Conservation (phyloP, 2,329 filamentous ascomycete genomes). For the Cordyceps sp. region DNA sequence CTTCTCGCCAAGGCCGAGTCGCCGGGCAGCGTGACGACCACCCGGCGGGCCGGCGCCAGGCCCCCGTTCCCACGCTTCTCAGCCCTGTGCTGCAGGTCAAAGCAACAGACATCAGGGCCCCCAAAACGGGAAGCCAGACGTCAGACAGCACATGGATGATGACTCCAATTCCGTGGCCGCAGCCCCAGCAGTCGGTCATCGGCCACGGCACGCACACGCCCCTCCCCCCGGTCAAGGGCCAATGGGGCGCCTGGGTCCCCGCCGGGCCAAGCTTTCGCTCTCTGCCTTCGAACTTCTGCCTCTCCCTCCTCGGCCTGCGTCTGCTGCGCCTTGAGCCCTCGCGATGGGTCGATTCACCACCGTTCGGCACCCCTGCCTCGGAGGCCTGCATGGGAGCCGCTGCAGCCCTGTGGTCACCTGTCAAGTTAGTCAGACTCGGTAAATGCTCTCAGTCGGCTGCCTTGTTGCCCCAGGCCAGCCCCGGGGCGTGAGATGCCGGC, state of each 20-base stretch:
- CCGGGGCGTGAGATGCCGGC: too few relatives aligned
- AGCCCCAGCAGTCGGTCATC: neutral
- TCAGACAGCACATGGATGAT: too few relatives aligned
- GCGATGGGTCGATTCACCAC: neutral
- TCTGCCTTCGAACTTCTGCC: neutral
- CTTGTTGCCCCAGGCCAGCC: too few relatives aligned
- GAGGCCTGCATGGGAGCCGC: constrained; percentile 11
- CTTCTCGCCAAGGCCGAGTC: too few relatives aligned
- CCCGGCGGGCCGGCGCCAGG: too few relatives aligned
- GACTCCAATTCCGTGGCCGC: neutral
- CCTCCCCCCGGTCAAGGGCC: neutral
- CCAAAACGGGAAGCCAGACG: neutral
- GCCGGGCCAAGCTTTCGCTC: neutral
- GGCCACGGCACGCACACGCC: neutral
- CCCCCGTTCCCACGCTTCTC: too few relatives aligned
- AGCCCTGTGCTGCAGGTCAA: neutral
- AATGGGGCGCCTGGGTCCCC: neutral
- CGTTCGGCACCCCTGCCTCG: neutral
- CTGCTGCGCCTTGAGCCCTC: constrained; percentile 2
- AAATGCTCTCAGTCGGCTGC: too few relatives aligned
- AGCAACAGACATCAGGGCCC: neutral
- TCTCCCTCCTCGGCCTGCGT: neutral
- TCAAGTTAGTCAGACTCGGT: too few relatives aligned
- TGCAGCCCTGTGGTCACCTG: constrained; percentile 5
- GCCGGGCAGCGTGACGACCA: too few relatives aligned